phyloP scores from a whole-genome alignment of 805 yeast genomes.

The Alloascoidea hylecoeti region DNA sequence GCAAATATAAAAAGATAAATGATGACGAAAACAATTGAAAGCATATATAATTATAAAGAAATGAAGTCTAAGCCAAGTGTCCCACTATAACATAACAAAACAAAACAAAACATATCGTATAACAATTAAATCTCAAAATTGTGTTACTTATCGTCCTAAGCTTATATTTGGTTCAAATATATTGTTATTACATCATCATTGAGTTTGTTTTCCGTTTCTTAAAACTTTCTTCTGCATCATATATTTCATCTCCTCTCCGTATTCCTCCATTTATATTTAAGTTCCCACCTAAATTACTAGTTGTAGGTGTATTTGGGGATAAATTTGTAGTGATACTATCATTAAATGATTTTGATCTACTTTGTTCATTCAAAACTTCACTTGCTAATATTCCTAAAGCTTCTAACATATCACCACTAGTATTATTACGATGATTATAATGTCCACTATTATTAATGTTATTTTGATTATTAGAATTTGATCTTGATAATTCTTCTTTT shows the following conservation, averaged over 20 bases:
- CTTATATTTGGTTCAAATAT: background rate
- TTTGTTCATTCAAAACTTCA: background rate
- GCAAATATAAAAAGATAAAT: too few relatives aligned
- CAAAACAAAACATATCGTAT: too few relatives aligned
- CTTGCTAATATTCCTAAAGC: background rate
- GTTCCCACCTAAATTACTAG: too few relatives aligned
- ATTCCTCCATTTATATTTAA: too few relatives aligned
- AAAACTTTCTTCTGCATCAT: background rate
- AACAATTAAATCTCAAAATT: too few relatives aligned
- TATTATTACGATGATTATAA: background rate
- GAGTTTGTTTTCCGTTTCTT: background rate
- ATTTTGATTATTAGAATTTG: slow-evolving; percentile 2
- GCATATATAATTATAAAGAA: too few relatives aligned
- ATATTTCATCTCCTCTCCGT: too few relatives aligned
- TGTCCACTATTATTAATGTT: background rate
- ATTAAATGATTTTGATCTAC: background rate
- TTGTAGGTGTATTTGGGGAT: too few relatives aligned
- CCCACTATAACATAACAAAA: too few relatives aligned
- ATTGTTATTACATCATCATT: background rate
- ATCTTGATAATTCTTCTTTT: slow-evolving; percentile 17
- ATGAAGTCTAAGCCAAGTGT: background rate
- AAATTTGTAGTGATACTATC: background rate
- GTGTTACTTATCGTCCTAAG: too few relatives aligned
- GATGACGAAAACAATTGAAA: too few relatives aligned
- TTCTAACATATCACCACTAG: background rate